phyloP scores from a whole-genome alignment of 352 stramenopile species.

The Phytophthora crassamura region DNA sequence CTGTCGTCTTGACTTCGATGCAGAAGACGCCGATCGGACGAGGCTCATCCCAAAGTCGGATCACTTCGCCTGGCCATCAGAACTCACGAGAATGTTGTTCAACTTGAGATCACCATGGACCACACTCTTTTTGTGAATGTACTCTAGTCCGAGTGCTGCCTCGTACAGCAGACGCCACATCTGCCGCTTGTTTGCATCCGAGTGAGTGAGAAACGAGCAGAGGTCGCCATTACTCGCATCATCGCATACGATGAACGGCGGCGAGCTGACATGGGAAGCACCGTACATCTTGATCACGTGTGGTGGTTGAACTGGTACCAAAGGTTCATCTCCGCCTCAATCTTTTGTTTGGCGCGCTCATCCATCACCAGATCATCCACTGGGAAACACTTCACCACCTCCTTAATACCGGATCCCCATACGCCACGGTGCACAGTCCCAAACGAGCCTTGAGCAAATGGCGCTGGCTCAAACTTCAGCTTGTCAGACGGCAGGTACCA shows the following conservation, averaged over 20 bases:
- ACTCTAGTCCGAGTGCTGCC: slow-evolving; percentile 50
- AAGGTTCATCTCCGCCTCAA: slow-evolving; percentile 29
- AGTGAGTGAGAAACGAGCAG: slow-evolving; percentile 9
- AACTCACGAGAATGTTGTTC: slow-evolving; percentile 28
- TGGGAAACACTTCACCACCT: slow-evolving; percentile 40
- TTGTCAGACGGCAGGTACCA: slow-evolving; percentile 26
- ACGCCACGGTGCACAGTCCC: slow-evolving; percentile 21
- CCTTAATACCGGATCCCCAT: slow-evolving; percentile 22
- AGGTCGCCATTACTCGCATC: slow-evolving; percentile 30
- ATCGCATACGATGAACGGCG: slow-evolving; percentile 36
- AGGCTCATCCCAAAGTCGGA: slow-evolving; percentile 31
- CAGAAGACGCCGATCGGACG: neutral
- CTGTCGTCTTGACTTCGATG: neutral
- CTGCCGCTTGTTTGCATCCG: slow-evolving; percentile 7
- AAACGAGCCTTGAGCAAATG: slow-evolving; percentile 25
- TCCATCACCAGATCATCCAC: slow-evolving; percentile 2
- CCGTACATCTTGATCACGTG: slow-evolving; percentile 40
- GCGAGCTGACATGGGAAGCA: slow-evolving; percentile 32
- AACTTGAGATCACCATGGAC: slow-evolving; percentile 86
- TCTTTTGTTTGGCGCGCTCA: neutral
- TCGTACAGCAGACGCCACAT: slow-evolving; percentile 39
- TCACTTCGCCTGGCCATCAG: slow-evolving; percentile 28
- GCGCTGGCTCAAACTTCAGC: slow-evolving; percentile 3
- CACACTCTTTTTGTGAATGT: slow-evolving; percentile 48
- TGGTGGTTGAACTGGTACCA: slow-evolving; percentile 33